phyloP scores from a whole-genome alignment of 495 filamentous ascomycete species.

The Xanthoparmelia taractica region DNA sequence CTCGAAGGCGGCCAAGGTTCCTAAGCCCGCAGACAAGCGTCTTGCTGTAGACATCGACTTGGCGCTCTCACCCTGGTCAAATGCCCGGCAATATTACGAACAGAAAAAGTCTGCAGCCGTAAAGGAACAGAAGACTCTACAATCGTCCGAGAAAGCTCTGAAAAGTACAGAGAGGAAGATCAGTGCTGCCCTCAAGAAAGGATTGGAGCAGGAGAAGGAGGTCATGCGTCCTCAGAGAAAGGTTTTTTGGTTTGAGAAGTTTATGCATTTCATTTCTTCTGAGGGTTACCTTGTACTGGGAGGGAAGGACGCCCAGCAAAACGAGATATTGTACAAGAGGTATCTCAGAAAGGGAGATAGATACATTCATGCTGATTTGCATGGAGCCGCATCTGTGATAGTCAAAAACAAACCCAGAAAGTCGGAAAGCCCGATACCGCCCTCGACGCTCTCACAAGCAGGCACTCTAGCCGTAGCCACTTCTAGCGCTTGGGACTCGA shows the following conservation, averaged over 20 bases:
- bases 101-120: constrained; percentile 74
- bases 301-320: constrained; percentile 83
- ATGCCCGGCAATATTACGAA: constrained; percentile 85
- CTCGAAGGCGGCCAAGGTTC: constrained; percentile 29
- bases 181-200: constrained; percentile 71
- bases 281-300: constrained; percentile 88
- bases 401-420: constrained; percentile 74
- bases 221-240: constrained; percentile 73
- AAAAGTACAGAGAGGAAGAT: constrained; percentile 89
- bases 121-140: constrained; percentile 77
- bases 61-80: constrained; percentile 70
- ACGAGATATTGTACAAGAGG: constrained; percentile 78
- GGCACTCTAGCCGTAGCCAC: constrained; percentile 75
- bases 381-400: constrained; percentile 73
- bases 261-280: constrained; percentile 86
- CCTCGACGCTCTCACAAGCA: constrained; percentile 84
- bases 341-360: constrained; percentile 83
- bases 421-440: constrained; percentile 77
- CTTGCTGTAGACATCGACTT: constrained; percentile 81
- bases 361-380: constrained; percentile 83
- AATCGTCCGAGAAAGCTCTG: constrained; percentile 75
- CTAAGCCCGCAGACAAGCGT: constrained; percentile 38
- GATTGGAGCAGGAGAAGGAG: constrained; percentile 85
- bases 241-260: constrained; percentile 94
- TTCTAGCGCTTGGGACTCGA: constrained; percentile 89